Conservation (phyloP, 2,329 filamentous ascomycete species). For the Aspergillus pseudotamarii region DNA sequence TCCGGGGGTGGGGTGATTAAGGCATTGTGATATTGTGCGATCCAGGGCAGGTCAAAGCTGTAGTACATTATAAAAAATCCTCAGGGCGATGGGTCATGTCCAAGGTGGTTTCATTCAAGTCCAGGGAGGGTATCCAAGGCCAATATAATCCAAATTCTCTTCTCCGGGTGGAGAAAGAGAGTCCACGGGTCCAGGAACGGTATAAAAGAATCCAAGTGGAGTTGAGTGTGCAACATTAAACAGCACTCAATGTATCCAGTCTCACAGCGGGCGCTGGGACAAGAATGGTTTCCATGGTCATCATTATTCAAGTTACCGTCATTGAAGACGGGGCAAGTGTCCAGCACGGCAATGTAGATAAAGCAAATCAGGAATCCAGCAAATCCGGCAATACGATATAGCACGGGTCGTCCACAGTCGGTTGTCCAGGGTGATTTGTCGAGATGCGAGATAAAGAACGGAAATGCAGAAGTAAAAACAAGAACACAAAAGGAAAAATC, state of each 20-base stretch:
- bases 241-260: slow-evolving; percentile 42
- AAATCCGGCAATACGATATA: slow-evolving; percentile 12
- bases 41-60: neutral
- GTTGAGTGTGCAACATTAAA: slow-evolving; percentile 42
- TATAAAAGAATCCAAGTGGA: slow-evolving; percentile 24
- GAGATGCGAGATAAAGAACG: slow-evolving; percentile 20
- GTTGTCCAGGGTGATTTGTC: slow-evolving; percentile 7
- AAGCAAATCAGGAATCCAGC: slow-evolving; percentile 10
- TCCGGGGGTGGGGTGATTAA: neutral
- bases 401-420: slow-evolving; percentile 15
- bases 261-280: slow-evolving; percentile 37
- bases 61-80: neutral
- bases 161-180: slow-evolving; percentile 31
- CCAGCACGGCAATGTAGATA: slow-evolving; percentile 16
- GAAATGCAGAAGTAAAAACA: slow-evolving; percentile 20
- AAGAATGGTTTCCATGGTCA: slow-evolving; percentile 24
- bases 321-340: slow-evolving; percentile 18
- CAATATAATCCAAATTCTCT: slow-evolving; percentile 23
- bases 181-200: slow-evolving; percentile 22
- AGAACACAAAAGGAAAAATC: slow-evolving; percentile 29
- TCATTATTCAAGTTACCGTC: slow-evolving; percentile 27
- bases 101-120: neutral
- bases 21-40: neutral
- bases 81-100: neutral
- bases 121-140: slow-evolving; percentile 18